Percentiles rank a stretch among this genome's conserved stretches.
Evolutionary conservation across 345 rosid species (phyloP).

Genomic region (Dipteronia dyeriana): DNA sequence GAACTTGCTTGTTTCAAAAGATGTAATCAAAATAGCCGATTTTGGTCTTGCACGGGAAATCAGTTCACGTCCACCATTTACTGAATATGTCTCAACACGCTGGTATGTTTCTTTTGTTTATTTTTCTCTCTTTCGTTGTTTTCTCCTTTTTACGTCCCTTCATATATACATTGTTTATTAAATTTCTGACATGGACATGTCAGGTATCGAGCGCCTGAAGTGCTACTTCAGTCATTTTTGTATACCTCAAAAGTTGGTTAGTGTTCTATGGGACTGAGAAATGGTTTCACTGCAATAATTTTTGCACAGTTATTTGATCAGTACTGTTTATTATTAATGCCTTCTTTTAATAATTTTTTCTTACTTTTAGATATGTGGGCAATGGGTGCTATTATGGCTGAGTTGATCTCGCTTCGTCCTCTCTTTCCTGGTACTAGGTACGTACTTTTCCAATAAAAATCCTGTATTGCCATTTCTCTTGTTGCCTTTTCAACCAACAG

Average conservation of each 20-base stretch:
- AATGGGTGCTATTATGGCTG: slow-evolving; percentile 98
- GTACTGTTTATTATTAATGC: slow-evolving; percentile 7
- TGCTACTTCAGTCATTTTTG: slow-evolving; percentile 74
- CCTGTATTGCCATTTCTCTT: not conserved
- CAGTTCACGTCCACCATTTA: slow-evolving; percentile 78
- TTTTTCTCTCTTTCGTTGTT: slow-evolving; percentile 11
- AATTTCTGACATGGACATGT: slow-evolving; percentile 10
- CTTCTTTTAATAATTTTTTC: not conserved
- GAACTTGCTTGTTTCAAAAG: slow-evolving; percentile 79
- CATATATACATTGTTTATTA: not conserved
- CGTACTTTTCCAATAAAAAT: not conserved
- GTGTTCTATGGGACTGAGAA: slow-evolving; percentile 26
- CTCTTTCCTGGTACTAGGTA: slow-evolving; percentile 93
- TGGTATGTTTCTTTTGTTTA: slow-evolving; percentile 54
- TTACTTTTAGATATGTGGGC: slow-evolving; percentile 86
- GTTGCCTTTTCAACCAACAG: not conserved
- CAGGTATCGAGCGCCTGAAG: slow-evolving; percentile 99
- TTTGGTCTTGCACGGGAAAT: slow-evolving; percentile 96
- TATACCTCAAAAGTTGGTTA: slow-evolving; percentile 90
- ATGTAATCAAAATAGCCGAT: slow-evolving; percentile 86
- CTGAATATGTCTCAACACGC: slow-evolving; percentile 93
- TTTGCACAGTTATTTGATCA: not conserved
- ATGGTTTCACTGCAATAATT: not conserved
- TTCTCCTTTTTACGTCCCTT: not conserved
- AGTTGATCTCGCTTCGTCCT: slow-evolving; percentile 73